These are phyloP conservation scores for Cyclaneusma minus DNA, from an alignment of 2,329 filamentous ascomycete species.

Conservation along the genomic window DNA sequence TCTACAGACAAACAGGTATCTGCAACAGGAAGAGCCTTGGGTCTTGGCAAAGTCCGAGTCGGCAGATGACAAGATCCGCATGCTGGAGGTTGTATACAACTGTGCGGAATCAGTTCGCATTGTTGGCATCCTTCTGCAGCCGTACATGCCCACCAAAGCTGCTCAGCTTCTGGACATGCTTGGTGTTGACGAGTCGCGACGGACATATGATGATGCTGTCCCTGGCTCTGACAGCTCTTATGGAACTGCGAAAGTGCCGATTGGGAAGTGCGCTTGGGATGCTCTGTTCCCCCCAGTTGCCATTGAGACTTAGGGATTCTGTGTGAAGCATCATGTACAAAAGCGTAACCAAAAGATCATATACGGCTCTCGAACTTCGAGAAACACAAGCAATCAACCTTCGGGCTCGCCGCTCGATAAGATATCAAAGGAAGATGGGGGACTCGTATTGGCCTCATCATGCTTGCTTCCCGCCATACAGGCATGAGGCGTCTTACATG, in stretches of 20 bases:
- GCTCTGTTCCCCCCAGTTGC: slow-evolving; percentile 36
- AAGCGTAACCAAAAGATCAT: too few relatives aligned
- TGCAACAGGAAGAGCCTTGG: slow-evolving; percentile 59
- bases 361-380: not conserved
- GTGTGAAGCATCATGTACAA: too few relatives aligned
- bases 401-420: not conserved
- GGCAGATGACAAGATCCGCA: slow-evolving; percentile 20
- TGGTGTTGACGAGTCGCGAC: slow-evolving; percentile 46
- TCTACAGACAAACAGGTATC: slow-evolving; percentile 47
- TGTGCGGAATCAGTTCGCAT: slow-evolving; percentile 65
- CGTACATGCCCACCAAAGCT: slow-evolving; percentile 76
- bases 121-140: slow-evolving; percentile 70
- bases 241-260: slow-evolving; percentile 27
- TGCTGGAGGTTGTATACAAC: slow-evolving; percentile 51
- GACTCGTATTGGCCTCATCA: not conserved
- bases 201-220: slow-evolving; percentile 46
- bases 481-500: too few relatives aligned
- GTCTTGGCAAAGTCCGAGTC: slow-evolving; percentile 25
- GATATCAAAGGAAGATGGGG: not conserved
- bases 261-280: slow-evolving; percentile 23
- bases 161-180: slow-evolving; percentile 59
- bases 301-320: slow-evolving; percentile 21
- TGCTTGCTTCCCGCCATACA: not conserved
- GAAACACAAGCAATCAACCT: not conserved
- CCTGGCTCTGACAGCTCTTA: slow-evolving; percentile 55